Conservation (phyloP, 768 basidiomycete species). For the Krasilnikovozyma curviuscula region DNA sequence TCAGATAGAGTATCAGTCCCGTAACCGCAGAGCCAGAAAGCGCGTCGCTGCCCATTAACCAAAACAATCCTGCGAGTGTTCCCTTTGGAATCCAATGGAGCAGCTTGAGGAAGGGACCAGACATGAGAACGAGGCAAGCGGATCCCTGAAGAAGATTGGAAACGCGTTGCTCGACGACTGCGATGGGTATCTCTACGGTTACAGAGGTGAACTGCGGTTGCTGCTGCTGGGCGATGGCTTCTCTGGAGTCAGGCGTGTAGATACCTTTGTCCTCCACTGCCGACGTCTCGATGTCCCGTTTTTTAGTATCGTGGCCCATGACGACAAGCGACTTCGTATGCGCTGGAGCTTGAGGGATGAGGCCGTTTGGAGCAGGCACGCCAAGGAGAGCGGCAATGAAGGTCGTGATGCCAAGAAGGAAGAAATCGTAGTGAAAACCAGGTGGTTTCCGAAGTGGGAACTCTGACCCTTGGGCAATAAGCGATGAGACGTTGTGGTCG, state of each 20-base stretch:
- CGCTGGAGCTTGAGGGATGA: slow-evolving; percentile 54
- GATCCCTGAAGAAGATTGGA: slow-evolving; percentile 74
- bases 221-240: no score
- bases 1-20: slow-evolving; percentile 54
- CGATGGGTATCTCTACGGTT: slow-evolving; percentile 26
- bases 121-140: slow-evolving; percentile 44
- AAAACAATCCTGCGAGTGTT: slow-evolving; percentile 62
- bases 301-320: slow-evolving; percentile 35
- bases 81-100: slow-evolving; percentile 47
- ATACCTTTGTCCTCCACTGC: no score
- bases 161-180: slow-evolving; percentile 79
- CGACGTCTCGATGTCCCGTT: no score
- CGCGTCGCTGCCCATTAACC: slow-evolving; percentile 82
- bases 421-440: slow-evolving; percentile 36
- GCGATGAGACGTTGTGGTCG: slow-evolving; percentile 35
- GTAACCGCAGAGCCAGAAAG: slow-evolving; percentile 67
- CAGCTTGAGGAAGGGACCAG: slow-evolving; percentile 61
- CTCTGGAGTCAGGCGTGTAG: no score
- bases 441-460: slow-evolving; percentile 83
- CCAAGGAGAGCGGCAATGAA: slow-evolving; percentile 75
- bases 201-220: background rate
- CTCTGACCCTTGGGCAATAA: slow-evolving; percentile 77
- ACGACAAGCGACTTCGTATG: slow-evolving; percentile 67
- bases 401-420: slow-evolving; percentile 73
- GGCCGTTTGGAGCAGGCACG: slow-evolving; percentile 59